Conservation (phyloP, 1,139 yeast species). For the Chernovozyma aurita region DNA sequence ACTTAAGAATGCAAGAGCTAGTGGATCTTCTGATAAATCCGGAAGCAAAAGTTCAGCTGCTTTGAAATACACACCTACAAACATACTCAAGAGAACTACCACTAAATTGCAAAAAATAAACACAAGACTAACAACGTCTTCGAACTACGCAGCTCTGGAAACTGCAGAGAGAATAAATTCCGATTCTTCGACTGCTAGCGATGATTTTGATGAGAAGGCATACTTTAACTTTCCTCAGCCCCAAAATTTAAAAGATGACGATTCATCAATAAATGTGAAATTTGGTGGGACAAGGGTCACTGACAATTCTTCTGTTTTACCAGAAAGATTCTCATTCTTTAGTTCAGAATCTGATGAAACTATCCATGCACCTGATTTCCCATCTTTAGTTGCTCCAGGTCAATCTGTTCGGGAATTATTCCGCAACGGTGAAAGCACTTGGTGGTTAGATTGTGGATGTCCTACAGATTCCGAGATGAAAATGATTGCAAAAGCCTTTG, state of each 20-base stretch:
- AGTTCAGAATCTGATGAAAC: slow-evolving; percentile 81
- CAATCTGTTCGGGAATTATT: slow-evolving; percentile 65
- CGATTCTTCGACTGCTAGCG: slow-evolving; percentile 25
- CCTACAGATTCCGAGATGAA: slow-evolving; percentile 70
- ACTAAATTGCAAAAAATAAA: slow-evolving; percentile 4
- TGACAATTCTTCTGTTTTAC: slow-evolving; percentile 23
- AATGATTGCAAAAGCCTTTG: slow-evolving; percentile 62
- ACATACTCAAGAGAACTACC: slow-evolving; percentile 24
- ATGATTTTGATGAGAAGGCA: slow-evolving; percentile 8
- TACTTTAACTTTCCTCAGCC: neutral
- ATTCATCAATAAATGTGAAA: slow-evolving; percentile 24
- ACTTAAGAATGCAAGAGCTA: slow-evolving; percentile 18
- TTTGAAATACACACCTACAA: slow-evolving; percentile 54
- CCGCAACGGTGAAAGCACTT: slow-evolving; percentile 53
- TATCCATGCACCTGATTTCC: slow-evolving; percentile 81
- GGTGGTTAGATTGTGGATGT: slow-evolving; percentile 76
- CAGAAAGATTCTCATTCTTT: slow-evolving; percentile 81
- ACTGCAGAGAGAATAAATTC: slow-evolving; percentile 13
- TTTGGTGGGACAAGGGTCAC: slow-evolving; percentile 33
- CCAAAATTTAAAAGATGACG: slow-evolving; percentile 9
- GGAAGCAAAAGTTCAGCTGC: slow-evolving; percentile 40
- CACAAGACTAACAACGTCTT: neutral
- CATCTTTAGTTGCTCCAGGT: slow-evolving; percentile 63
- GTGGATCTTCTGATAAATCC: slow-evolving; percentile 18
- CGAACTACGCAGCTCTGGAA: neutral